Base-by-base conservation (phyloP, 2,329 filamentous ascomycete genomes). In the Botrytis fabae region DNA sequence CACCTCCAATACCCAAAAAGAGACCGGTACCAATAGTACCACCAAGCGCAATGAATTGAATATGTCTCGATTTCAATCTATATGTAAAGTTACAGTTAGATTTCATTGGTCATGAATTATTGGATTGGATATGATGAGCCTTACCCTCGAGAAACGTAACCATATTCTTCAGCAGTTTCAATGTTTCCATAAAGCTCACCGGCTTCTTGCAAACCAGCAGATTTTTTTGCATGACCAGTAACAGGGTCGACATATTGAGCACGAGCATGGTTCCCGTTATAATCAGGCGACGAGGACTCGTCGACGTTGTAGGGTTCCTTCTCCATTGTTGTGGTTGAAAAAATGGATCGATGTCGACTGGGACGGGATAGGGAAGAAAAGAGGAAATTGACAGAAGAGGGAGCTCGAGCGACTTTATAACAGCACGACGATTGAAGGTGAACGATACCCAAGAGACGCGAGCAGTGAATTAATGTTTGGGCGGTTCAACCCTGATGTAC, bases 1-100 rank as follows among this genome's bases (percentile, higher is more conserved):
- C 85, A 74, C 84, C 82, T 57, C 87, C 88, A 10, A 87, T 85
- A 64, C 85, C 85, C 16, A 89, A 82, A 79, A 89, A 88, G 0
- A 88, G 80, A 74, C 86, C 86, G 4, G 86, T 88, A 59, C 85
- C 82, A 73, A 89, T 89, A 7, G 86, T 87, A 73, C 87, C 87
- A 71, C 87, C 87, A 22, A 90, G 83, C 22, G 87, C 88, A 77
- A 90, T 90, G 78, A 89, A 87, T 75, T 88, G 83, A 69, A 89
- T 86, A 78, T 89, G 87, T 75, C 86, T 84, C 54, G 85, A 86
- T 72, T 80, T 79, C 46, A 79, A 72, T 62, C 79, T 80, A 59
- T 7, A 65, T 54, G 59, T 18, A 40, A 44, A 60, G 20, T 59
- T 9, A 61, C 51, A 25, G 54, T 48, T 42, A 69, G 35, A 10